Conservation (phyloP, 306 rosid genomes). For the Betula pendula region DNA sequence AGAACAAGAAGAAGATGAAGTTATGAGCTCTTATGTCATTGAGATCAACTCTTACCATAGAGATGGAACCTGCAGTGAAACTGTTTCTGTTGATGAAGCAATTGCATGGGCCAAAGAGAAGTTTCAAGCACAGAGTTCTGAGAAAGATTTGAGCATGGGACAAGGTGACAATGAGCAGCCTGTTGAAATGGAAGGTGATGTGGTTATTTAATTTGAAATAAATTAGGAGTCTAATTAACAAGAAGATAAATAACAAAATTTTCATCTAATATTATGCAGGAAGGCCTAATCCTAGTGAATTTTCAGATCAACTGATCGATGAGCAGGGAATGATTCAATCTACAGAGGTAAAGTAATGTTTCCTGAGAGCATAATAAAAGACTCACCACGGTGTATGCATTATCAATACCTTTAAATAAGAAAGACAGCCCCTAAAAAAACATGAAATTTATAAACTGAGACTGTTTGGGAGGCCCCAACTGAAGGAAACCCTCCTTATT, state of each 20-base stretch:
- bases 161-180: constrained; percentile 40
- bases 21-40: constrained; percentile 87
- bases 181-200: constrained; percentile 53
- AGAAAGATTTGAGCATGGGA: constrained; percentile 53
- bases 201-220: background rate
- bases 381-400: no score
- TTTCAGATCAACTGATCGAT: constrained; percentile 30
- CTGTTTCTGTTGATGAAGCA: constrained; percentile 72
- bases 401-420: no score
- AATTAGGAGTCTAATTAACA: background rate
- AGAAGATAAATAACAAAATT: background rate
- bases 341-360: constrained; percentile 54
- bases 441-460: no score
- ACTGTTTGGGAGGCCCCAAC: background rate
- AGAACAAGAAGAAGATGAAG: constrained; percentile 47
- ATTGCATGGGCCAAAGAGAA: constrained; percentile 97
- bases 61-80: constrained; percentile 58
- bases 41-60: constrained; percentile 59
- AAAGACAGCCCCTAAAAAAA: no score
- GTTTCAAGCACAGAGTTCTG: constrained; percentile 54
- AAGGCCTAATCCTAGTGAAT: constrained; percentile 39
- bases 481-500: background rate
- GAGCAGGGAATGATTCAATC: constrained; percentile 40
- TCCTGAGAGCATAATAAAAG: constrained; percentile 1
- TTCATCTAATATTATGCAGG: constrained; percentile 42